phyloP scores from a whole-genome alignment of 805 yeast genomes.

The Jamesozyma spencerorum region DNA sequence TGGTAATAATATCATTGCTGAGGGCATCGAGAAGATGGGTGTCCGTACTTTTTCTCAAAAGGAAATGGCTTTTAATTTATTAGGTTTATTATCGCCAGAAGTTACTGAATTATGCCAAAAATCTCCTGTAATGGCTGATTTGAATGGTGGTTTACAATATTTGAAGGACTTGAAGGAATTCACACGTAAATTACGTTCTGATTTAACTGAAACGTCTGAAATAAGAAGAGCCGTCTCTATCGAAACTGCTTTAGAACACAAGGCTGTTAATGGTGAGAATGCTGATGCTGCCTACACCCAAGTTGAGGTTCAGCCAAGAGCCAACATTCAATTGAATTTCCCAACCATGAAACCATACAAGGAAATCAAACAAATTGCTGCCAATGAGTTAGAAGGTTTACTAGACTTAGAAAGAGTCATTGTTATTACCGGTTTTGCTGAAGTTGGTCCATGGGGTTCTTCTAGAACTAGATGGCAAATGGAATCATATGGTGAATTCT shows the following conservation, averaged over 20 bases:
- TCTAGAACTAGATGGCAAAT: slow-evolving; percentile 99
- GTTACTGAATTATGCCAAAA: slow-evolving; percentile 81
- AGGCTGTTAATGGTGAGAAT: slow-evolving; percentile 74
- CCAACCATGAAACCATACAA: slow-evolving; percentile 75
- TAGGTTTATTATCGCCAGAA: slow-evolving; percentile 86
- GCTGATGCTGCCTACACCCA: slow-evolving; percentile 80
- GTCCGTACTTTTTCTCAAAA: slow-evolving; percentile 97
- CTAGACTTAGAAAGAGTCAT: slow-evolving; percentile 84
- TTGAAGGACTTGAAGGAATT: slow-evolving; percentile 84
- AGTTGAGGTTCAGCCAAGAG: slow-evolving; percentile 80
- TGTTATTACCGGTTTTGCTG: slow-evolving; percentile 96
- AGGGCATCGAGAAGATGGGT: slow-evolving; percentile 90
- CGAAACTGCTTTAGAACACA: slow-evolving; percentile 79
- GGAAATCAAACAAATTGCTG: slow-evolving; percentile 54
- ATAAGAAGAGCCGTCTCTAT: slow-evolving; percentile 90
- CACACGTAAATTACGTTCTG: slow-evolving; percentile 70
- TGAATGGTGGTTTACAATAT: slow-evolving; percentile 97
- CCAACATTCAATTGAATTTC: slow-evolving; percentile 90
- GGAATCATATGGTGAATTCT: slow-evolving; percentile 92
- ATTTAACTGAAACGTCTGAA: slow-evolving; percentile 68
- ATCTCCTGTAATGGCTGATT: slow-evolving; percentile 93
- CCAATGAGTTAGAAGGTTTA: slow-evolving; percentile 76
- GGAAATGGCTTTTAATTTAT: slow-evolving; percentile 97
- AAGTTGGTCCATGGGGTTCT: slow-evolving; percentile 99
- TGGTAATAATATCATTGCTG: slow-evolving; percentile 94